Evolutionary conservation across 768 basidiomycete species (phyloP).

Genomic region (Filobasidium wieringae): DNA sequence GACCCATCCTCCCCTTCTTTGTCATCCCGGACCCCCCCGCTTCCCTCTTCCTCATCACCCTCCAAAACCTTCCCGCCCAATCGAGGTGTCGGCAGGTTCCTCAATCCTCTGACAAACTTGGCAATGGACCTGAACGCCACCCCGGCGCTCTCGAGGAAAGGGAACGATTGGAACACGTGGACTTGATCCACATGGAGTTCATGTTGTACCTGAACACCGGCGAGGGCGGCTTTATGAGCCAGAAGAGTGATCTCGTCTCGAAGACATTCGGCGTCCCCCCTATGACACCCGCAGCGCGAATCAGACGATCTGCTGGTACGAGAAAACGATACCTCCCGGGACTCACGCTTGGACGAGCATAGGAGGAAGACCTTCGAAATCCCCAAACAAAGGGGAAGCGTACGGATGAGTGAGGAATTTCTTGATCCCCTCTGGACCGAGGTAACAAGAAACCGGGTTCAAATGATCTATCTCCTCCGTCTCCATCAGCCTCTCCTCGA

Average conservation of each 20-base stretch:
- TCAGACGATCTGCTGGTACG: too few species aligned
- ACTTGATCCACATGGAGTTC: constrained; percentile 88
- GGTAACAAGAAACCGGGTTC: constrained; percentile 86
- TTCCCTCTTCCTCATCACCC: not conserved
- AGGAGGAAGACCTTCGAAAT: constrained; percentile 74
- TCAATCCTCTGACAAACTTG: constrained; percentile 8
- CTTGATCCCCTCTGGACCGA: constrained; percentile 54
- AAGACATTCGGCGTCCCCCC: constrained; percentile 89
- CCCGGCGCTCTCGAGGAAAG: constrained; percentile 42
- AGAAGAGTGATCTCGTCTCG: constrained; percentile 82
- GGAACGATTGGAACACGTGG: constrained; percentile 83
- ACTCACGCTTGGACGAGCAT: constrained; percentile 44
- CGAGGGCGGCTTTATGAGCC: constrained; percentile 80
- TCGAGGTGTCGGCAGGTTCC: not conserved
- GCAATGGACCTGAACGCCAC: constrained; percentile 31
- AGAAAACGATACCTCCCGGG: not conserved
- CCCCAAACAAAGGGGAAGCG: constrained; percentile 81
- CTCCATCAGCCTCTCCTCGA: not conserved
- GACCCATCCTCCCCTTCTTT: not conserved
- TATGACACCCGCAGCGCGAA: too few species aligned
- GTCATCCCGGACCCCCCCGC: too few species aligned
- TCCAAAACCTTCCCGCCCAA: not conserved
- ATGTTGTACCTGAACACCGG: constrained; percentile 73
- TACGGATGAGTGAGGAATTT: constrained; percentile 90
- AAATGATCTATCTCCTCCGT: constrained; percentile 55